Evolutionary conservation across 139 green algal species (phyloP).

Genomic region (Closterium sp.): DNA sequence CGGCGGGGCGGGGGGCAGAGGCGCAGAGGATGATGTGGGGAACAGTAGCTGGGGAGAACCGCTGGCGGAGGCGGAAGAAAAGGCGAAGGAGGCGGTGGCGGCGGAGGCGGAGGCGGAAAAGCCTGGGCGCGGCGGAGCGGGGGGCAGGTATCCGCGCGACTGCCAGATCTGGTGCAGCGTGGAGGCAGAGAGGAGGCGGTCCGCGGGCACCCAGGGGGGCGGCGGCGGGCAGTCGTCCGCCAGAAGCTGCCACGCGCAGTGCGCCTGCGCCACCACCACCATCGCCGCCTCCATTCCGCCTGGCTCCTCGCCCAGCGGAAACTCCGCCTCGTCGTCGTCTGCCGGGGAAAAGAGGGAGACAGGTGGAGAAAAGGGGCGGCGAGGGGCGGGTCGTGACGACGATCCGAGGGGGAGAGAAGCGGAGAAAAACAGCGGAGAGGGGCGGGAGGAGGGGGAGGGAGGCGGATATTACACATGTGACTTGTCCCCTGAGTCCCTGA

Average conservation of each 20-base stretch:
- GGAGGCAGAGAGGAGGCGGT: neutral
- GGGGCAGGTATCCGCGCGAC: too few species aligned
- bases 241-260: neutral
- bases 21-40: too few species aligned
- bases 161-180: neutral
- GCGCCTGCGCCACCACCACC: constrained; percentile 1
- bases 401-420: neutral
- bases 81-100: too few species aligned
- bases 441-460: neutral
- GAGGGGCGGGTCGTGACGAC: neutral
- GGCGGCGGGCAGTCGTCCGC: constrained; percentile 2
- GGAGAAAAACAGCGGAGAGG: neutral
- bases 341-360: neutral
- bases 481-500: too few species aligned
- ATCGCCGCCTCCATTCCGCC: neutral
- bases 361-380: neutral
- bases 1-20: too few species aligned
- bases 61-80: too few species aligned
- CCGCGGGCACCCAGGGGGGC: neutral
- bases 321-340: constrained; percentile 8
- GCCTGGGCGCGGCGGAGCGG: too few species aligned
- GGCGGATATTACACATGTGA: too few species aligned
- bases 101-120: too few species aligned
- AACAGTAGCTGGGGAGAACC: too few species aligned
- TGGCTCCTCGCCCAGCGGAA: neutral